phyloP scores from a whole-genome alignment of 176 grass and related monocot species.

The Oryza punctata region DNA sequence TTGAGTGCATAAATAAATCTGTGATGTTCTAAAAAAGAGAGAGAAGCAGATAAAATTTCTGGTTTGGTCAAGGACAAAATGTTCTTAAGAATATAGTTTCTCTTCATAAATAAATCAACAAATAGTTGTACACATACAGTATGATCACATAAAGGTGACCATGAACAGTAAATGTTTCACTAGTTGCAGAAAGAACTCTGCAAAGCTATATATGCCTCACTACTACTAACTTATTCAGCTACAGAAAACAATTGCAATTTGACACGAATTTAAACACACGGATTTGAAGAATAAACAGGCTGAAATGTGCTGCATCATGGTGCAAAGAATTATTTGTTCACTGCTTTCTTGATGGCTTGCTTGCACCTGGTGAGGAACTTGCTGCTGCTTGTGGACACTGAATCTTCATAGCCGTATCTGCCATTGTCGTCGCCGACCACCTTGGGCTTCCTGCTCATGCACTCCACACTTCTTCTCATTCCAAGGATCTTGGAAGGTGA shows the following conservation, averaged over 20 bases:
- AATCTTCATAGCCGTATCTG: slow-evolving; percentile 46
- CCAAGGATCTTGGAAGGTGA: slow-evolving; percentile 81
- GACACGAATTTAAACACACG: neutral
- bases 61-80: neutral
- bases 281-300: slow-evolving; percentile 35
- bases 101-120: slow-evolving; percentile 32
- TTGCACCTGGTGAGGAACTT: slow-evolving; percentile 79
- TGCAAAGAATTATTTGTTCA: slow-evolving; percentile 57
- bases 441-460: slow-evolving; percentile 69
- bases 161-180: slow-evolving; percentile 33
- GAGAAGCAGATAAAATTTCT: neutral
- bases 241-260: slow-evolving; percentile 28
- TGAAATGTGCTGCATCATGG: neutral
- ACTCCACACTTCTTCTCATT: slow-evolving; percentile 73
- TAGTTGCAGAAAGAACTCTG: slow-evolving; percentile 21
- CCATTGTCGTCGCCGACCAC: slow-evolving; percentile 51
- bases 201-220: slow-evolving; percentile 4
- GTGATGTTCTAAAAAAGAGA: neutral
- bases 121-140: slow-evolving; percentile 23
- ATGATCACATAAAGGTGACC: slow-evolving; percentile 42
- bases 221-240: slow-evolving; percentile 39
- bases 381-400: slow-evolving; percentile 49
- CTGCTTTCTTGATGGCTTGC: slow-evolving; percentile 87
- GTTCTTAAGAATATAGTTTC: neutral
- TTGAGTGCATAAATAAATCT: neutral